These are phyloP conservation scores for Jatropha curcas DNA, from an alignment of 345 rosid species.

Conservation along the genomic window DNA sequence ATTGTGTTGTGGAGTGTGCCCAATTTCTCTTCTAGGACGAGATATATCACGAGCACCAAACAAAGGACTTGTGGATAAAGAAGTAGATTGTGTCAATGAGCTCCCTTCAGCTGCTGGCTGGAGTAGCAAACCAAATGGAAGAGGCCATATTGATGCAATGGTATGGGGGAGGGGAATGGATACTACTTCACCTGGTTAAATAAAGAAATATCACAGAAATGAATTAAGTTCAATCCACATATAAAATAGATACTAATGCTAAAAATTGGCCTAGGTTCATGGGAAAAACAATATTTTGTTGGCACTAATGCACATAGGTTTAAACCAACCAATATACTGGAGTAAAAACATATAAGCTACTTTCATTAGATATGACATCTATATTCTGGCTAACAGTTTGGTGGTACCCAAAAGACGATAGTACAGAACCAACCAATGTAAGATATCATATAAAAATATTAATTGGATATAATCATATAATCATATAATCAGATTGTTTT, in stretches of 20 bases:
- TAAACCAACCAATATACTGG: neutral
- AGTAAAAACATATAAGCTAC: neutral
- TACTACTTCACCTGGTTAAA: constrained; percentile 71
- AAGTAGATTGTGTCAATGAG: constrained; percentile 39
- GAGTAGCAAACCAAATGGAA: constrained; percentile 84
- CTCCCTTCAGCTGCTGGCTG: constrained; percentile 62
- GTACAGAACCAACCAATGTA: neutral
- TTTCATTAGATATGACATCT: neutral
- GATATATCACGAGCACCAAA: constrained; percentile 54
- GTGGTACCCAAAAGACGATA: neutral
- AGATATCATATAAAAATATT: neutral
- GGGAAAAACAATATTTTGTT: neutral
- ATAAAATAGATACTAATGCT: neutral
- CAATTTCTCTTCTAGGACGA: constrained; percentile 60
- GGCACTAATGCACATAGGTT: neutral
- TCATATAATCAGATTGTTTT: neutral
- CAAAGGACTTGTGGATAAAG: constrained; percentile 51
- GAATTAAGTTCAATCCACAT: neutral
- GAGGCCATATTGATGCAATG: constrained; percentile 84
- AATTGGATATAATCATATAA: neutral
- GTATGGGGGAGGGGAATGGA: constrained; percentile 65
- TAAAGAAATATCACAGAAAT: neutral
- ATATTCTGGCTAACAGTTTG: neutral
- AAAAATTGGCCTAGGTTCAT: neutral
- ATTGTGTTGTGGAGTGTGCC: constrained; percentile 50